Evolutionary conservation across 2,329 filamentous ascomycete species (phyloP).

Genomic region (Aspergillus piperis): DNA sequence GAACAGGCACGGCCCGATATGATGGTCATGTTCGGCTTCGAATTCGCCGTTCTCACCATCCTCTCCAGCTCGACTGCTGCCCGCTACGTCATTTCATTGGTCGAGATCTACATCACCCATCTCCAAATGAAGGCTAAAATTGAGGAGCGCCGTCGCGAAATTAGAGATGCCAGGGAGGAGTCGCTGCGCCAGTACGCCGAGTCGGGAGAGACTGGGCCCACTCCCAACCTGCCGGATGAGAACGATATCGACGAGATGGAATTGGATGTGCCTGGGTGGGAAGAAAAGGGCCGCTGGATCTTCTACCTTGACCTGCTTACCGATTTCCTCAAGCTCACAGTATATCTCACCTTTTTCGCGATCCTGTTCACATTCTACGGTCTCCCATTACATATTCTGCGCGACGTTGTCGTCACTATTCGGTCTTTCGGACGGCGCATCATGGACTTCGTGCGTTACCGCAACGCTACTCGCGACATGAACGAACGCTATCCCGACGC

Average conservation of each 20-base stretch:
- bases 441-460: slow-evolving; percentile 84
- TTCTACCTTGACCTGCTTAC: slow-evolving; percentile 83
- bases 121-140: slow-evolving; percentile 72
- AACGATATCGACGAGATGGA: slow-evolving; percentile 90
- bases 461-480: slow-evolving; percentile 91
- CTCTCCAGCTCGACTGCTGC: slow-evolving; percentile 76
- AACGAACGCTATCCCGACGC: slow-evolving; percentile 87
- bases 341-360: slow-evolving; percentile 89
- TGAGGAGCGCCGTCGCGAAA: slow-evolving; percentile 67
- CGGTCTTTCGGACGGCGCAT: slow-evolving; percentile 88
- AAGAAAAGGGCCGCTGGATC: slow-evolving; percentile 90
- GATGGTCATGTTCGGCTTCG: slow-evolving; percentile 99
- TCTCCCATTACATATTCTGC: slow-evolving; percentile 92
- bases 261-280: slow-evolving; percentile 93
- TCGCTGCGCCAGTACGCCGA: slow-evolving; percentile 44
- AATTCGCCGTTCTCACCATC: slow-evolving; percentile 85
- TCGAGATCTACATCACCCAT: slow-evolving; percentile 73
- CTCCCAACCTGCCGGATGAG: slow-evolving; percentile 59
- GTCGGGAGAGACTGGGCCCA: slow-evolving; percentile 38
- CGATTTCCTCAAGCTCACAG: slow-evolving; percentile 85
- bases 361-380: slow-evolving; percentile 94
- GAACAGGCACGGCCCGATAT: slow-evolving; percentile 90
- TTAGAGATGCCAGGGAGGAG: slow-evolving; percentile 57
- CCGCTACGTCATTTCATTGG: slow-evolving; percentile 75
- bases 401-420: slow-evolving; percentile 91